Evolutionary conservation across 371 early-diverging fungal genomes (phyloP).

Genomic region (Capniomyces stellatus): DNA sequence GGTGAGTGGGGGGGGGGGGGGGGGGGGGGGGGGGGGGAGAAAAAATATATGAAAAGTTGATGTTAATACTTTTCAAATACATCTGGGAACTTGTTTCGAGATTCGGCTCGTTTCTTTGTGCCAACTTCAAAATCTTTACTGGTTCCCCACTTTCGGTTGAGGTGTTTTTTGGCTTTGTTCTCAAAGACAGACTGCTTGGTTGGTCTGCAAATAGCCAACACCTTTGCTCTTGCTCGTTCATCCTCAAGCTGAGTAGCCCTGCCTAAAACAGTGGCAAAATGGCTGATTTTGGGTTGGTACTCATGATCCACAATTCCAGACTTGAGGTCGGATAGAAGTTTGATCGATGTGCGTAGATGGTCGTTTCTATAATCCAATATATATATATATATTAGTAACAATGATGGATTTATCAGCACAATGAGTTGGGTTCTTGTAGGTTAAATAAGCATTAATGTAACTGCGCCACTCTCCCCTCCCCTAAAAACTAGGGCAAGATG

Average conservation of each 20-base stretch:
- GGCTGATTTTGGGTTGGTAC: conserved; percentile 12
- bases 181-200: conserved; percentile 12
- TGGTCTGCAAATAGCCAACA: conserved; percentile 1
- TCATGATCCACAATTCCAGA: conserved; percentile 13
- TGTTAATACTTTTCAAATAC: neutral
- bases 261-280: conserved; percentile 18
- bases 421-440: too few species aligned
- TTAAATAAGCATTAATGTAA: too few species aligned
- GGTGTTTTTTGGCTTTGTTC: conserved; percentile 8
- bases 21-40: too few species aligned
- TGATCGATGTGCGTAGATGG: conserved; percentile 17
- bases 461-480: too few species aligned
- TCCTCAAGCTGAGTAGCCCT: conserved; percentile 13
- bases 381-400: too few species aligned
- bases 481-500: neutral
- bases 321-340: conserved; percentile 18
- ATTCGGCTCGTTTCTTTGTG: neutral
- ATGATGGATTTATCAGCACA: too few species aligned
- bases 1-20: too few species aligned
- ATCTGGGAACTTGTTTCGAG: neutral
- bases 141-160: conserved; percentile 25
- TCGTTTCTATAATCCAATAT: conserved; percentile 4
- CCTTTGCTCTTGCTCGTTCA: neutral
- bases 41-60: too few species aligned
- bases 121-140: conserved; percentile 4